Base-by-base conservation (phyloP, 345 rosid genomes). In the Pistacia vera region DNA sequence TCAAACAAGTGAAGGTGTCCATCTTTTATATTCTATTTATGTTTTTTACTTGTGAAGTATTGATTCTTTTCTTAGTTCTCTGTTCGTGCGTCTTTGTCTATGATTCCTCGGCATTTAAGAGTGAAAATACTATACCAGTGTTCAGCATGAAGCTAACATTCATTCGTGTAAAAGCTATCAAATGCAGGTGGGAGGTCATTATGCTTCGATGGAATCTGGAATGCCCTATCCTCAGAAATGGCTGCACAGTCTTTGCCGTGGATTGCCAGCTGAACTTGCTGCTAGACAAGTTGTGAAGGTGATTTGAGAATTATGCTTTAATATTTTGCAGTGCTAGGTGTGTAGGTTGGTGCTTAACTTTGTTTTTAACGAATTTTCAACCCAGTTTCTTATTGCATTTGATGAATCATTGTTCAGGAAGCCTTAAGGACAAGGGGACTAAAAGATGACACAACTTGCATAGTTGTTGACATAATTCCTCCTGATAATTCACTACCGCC, bases 191-290 rank as follows among this genome's bases (percentile, higher is more conserved):
- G 98, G 41, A 89, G 98, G 78, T 95, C 74, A 87, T 93, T 63
- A 87, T 10, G 97, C 98, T 68, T 92, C 97, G 98, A 95, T 87
- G 97, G 98, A 46, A 90, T 95, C 73, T 91, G 97, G 98, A 97
- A 95, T 41, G 91, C 95, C 55, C 84, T 95, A 51, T 85, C 97
- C 54, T 93, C 98, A 11, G 92, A 93, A 71, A 82, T 57, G 66
- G 90, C 95, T 2, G 97, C 97, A 36, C 86, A 88, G 78, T 78
- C 93, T 75, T n/a, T 91, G 97, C 69, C 93, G 86, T 11, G 97
- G 97, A 4, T 80, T 95, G 85, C 88, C 95, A 0, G 90, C 97
- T 72, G 97, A 92, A 81, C 94, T 93, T 77, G 98, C 97, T 71
- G 93, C 97, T 71, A 83, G 87, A 84, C 93, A 90, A 84, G 95